Conservation (phyloP, 2,329 filamentous ascomycete species). For the Passalora sequoiae region DNA sequence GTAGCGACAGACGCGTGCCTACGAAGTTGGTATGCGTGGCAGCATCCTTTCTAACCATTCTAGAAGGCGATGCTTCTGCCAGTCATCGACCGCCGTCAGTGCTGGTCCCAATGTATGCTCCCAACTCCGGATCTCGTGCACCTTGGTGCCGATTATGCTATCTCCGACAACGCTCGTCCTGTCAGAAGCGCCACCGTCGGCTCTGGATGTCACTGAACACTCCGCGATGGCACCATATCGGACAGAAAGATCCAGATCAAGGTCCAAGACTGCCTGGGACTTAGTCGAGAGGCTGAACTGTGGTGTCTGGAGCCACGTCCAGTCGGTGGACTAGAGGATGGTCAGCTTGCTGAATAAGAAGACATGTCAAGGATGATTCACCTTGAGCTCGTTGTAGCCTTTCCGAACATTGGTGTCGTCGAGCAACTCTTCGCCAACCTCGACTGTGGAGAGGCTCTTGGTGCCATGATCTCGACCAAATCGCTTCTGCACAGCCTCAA, state of each 20-base stretch:
- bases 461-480: conserved; percentile 62
- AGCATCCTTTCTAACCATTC: conserved; percentile 25
- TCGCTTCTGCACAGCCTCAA: conserved; percentile 45
- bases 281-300: conserved; percentile 55
- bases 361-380: no score
- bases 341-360: no score
- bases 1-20: no score
- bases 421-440: conserved; percentile 51
- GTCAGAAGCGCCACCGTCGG: conserved; percentile 13
- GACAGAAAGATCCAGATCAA: conserved; percentile 30
- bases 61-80: conserved; percentile 7
- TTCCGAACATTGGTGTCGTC: conserved; percentile 52
- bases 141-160: conserved; percentile 33
- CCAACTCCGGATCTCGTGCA: conserved; percentile 45
- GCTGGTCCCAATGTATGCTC: not conserved
- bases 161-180: conserved; percentile 11
- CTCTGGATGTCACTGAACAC: conserved; percentile 34
- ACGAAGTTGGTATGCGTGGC: no score
- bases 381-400: conserved; percentile 59
- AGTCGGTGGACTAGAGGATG: conserved; percentile 54
- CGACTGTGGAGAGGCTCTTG: conserved; percentile 34
- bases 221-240: conserved; percentile 56
- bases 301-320: conserved; percentile 83
- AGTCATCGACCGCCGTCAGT: not conserved
- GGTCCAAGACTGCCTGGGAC: conserved; percentile 5